These are phyloP conservation scores for Oryza brachyantha DNA, from an alignment of 176 grass and related monocot species.

Conservation along the genomic window DNA sequence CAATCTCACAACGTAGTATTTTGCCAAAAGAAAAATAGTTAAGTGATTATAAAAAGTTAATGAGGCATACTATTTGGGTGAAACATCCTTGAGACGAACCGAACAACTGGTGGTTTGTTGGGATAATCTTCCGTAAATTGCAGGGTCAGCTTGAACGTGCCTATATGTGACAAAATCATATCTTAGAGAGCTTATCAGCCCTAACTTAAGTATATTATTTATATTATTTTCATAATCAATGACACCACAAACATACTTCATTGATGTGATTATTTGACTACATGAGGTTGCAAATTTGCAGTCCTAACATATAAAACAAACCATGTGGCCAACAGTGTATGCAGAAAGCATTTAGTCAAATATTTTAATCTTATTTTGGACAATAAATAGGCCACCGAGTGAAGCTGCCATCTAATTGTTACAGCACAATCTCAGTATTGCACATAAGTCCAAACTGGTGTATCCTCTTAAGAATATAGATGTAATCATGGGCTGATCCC, in stretches of 20 bases:
- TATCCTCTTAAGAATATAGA: background rate
- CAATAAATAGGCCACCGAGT: background rate
- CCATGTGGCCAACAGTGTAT: background rate
- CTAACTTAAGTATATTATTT: background rate
- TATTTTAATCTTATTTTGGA: background rate
- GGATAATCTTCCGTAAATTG: constrained; percentile 92
- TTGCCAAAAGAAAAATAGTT: background rate
- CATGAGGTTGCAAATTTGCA: background rate
- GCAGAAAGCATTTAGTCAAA: background rate
- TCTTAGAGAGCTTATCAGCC: constrained; percentile 16
- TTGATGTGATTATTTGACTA: background rate
- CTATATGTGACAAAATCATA: constrained; percentile 27
- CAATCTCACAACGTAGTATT: background rate
- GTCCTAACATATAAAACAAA: background rate
- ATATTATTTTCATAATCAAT: background rate
- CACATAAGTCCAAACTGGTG: background rate
- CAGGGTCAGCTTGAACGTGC: constrained; percentile 93
- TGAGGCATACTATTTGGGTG: constrained; percentile 85
- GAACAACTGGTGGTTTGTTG: constrained; percentile 91
- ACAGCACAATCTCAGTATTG: background rate
- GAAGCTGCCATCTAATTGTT: background rate
- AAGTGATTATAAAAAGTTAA: background rate
- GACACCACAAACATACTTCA: background rate
- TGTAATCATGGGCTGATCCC: background rate
- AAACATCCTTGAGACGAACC: constrained; percentile 95